A percentile compares a stretch with the other conserved stretches of the same genome.
phyloP scores from a whole-genome alignment of 441 rosid species.

The Corymbia calophylla region DNA sequence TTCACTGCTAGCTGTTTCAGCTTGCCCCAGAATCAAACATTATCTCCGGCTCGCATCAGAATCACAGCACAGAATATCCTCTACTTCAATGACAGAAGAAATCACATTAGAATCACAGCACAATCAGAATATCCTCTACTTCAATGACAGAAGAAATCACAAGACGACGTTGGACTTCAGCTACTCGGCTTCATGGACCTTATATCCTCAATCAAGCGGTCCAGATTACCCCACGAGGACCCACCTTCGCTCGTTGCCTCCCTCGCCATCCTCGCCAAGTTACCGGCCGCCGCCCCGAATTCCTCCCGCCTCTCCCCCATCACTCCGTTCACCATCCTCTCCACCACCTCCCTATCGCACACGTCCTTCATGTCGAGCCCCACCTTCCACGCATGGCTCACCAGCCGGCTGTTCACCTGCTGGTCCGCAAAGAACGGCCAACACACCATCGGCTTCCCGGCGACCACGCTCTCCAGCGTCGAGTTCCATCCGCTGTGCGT shows the following conservation, averaged over 20 bases:
- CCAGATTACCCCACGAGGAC: not conserved
- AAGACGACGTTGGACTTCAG: not conserved
- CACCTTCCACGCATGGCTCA: slow-evolving; percentile 3
- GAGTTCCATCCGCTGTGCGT: slow-evolving; percentile 10
- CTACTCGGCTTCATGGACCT: not conserved
- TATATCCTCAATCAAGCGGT: not conserved
- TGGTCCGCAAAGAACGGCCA: slow-evolving; percentile 2
- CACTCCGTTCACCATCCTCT: not conserved
- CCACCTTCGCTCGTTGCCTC: not conserved
- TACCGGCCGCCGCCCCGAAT: not conserved
- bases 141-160: not conserved
- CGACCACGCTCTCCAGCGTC: not conserved
- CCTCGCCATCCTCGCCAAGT: not conserved
- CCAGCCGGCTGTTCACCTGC: slow-evolving; percentile 4
- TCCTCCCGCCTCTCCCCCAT: not conserved
- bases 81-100: too few relatives aligned
- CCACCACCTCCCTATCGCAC: not conserved
- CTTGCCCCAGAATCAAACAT: too few relatives aligned
- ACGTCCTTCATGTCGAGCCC: slow-evolving; percentile 8
- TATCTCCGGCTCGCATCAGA: too few relatives aligned
- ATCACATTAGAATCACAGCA: too few relatives aligned
- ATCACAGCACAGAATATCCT: too few relatives aligned
- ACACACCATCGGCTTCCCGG: slow-evolving; percentile 6
- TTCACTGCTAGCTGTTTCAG: too few relatives aligned
- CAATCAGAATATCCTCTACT: too few relatives aligned